Conservation (phyloP, 768 basidiomycete species). For the Russula sp. region DNA sequence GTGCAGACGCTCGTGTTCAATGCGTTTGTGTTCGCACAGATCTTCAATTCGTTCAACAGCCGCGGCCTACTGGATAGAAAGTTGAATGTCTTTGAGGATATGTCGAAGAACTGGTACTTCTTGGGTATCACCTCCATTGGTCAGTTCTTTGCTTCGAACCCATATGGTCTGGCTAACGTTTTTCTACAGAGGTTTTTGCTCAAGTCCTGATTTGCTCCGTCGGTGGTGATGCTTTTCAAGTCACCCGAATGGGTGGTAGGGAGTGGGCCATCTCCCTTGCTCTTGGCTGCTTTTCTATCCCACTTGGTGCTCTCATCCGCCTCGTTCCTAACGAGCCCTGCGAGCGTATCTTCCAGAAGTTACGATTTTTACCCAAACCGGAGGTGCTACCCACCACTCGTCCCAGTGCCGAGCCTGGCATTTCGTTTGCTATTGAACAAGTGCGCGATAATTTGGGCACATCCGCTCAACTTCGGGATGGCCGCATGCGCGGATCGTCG, state of each 20-base stretch:
- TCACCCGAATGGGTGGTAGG: conserved; percentile 65
- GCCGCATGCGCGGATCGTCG: conserved; percentile 75
- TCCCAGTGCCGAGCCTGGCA: conserved; percentile 53
- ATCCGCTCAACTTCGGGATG: conserved; percentile 81
- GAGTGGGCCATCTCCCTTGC: conserved; percentile 95
- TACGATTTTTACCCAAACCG: conserved; percentile 57
- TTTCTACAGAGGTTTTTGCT: conserved; percentile 64
- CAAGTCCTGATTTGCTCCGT: conserved; percentile 89
- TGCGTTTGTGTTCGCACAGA: conserved; percentile 96
- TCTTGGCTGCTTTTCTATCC: conserved; percentile 81
- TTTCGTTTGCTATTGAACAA: conserved; percentile 74
- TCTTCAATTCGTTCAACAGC: conserved; percentile 93
- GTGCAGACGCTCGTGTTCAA: conserved; percentile 94
- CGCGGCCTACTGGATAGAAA: conserved; percentile 78
- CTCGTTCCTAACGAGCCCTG: conserved; percentile 70
- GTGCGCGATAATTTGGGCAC: conserved; percentile 83
- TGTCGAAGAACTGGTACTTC: conserved; percentile 66
- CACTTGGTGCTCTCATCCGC: conserved; percentile 78
- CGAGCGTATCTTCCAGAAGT: conserved; percentile 50
- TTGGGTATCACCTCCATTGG: conserved; percentile 84
- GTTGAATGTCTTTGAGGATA: conserved; percentile 85
- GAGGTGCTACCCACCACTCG: conserved; percentile 59
- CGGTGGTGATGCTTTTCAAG: conserved; percentile 88
- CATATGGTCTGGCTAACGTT: conserved; percentile 4
- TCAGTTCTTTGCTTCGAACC: conserved; percentile 28